Evolutionary conservation across 306 rosid species (phyloP).

Genomic region (Vigna reflexopilosa): DNA sequence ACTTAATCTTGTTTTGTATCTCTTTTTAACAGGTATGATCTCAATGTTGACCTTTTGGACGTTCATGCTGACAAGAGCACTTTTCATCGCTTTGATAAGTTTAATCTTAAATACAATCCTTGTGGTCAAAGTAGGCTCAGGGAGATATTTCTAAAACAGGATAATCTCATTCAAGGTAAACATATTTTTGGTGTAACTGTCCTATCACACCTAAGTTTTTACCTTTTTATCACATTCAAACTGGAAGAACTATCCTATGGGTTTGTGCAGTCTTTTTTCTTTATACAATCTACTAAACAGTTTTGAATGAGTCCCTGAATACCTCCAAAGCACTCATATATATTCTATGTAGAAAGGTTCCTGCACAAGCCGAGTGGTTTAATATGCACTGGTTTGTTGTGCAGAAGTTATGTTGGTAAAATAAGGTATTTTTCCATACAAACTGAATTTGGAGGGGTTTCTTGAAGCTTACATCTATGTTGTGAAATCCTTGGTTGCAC

Average conservation of each 20-base stretch:
- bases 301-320: too few species aligned
- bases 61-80: slow-evolving; percentile 99
- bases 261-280: slow-evolving; percentile 6
- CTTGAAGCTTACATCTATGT: background rate
- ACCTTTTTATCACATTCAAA: slow-evolving; percentile 20
- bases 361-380: background rate
- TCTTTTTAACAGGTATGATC: slow-evolving; percentile 79
- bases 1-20: slow-evolving; percentile 42
- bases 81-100: slow-evolving; percentile 98
- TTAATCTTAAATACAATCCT: slow-evolving; percentile 97
- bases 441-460: background rate
- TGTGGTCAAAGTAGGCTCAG: slow-evolving; percentile 99
- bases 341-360: slow-evolving; percentile 4
- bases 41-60: slow-evolving; percentile 99
- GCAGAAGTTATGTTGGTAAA: background rate
- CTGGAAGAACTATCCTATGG: slow-evolving; percentile 1
- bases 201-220: slow-evolving; percentile 11
- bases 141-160: slow-evolving; percentile 98
- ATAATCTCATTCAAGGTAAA: slow-evolving; percentile 97
- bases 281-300: slow-evolving; percentile 14
- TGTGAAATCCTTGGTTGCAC: background rate
- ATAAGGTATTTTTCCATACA: background rate
- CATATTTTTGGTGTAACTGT: background rate
- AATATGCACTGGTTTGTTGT: slow-evolving; percentile 3
- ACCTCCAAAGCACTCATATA: background rate